phyloP scores from a whole-genome alignment of 1,284 basidiomycete genomes.

The Hymenochaete sp. region DNA sequence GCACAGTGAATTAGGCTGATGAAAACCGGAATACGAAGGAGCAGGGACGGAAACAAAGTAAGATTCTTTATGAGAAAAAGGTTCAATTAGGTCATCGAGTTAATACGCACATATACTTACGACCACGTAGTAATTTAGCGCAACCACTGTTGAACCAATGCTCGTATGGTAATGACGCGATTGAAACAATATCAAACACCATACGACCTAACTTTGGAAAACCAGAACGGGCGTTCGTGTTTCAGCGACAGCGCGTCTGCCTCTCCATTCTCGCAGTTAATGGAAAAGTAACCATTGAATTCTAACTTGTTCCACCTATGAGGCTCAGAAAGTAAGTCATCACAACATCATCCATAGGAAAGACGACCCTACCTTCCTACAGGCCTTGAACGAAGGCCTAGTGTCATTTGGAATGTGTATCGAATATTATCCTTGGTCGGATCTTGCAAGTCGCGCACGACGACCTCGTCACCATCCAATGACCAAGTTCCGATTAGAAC shows the following conservation, averaged over 20 bases:
- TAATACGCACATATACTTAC: no score
- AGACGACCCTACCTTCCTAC: conserved; percentile 45
- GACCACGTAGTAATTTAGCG: no score
- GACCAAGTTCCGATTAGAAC: conserved; percentile 63
- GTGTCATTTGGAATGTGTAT: conserved; percentile 82
- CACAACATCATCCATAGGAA: not conserved
- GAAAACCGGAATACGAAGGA: no score
- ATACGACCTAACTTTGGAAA: conserved; percentile 75
- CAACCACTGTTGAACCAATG: no score
- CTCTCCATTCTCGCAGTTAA: conserved; percentile 72
- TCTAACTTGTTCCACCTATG: conserved; percentile 79
- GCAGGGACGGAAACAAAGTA: no score
- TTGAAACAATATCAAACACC: no score
- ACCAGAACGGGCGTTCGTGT: conserved; percentile 86
- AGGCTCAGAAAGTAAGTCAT: not conserved
- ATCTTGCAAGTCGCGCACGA: conserved; percentile 57
- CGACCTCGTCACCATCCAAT: conserved; percentile 48
- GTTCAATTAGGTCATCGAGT: no score
- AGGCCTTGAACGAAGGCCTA: conserved; percentile 69
- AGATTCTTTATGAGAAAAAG: no score
- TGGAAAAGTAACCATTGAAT: conserved; percentile 64
- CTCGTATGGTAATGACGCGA: no score
- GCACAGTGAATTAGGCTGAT: no score
- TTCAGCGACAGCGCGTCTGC: conserved; percentile 63
- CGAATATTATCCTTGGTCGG: conserved; percentile 37